Conservation (phyloP, 306 rosid genomes). For the Quercus berberidifolia region DNA sequence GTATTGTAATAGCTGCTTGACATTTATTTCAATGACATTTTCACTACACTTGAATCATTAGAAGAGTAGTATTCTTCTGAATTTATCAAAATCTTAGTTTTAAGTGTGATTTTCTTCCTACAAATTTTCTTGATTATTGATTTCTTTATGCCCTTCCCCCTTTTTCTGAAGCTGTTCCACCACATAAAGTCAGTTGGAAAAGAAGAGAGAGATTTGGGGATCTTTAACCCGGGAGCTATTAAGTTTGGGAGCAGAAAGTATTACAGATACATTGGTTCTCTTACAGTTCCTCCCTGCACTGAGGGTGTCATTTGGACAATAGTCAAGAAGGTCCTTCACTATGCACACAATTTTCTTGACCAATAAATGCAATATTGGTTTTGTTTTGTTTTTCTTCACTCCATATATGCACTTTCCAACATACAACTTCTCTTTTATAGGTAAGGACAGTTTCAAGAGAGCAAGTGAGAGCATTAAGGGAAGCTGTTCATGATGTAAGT, state of each 20-base stretch:
- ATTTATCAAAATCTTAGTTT: not conserved
- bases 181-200: slow-evolving; percentile 32
- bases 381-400: not conserved
- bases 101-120: not conserved
- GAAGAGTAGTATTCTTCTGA: not conserved
- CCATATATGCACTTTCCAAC: not conserved
- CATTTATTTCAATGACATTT: too few relatives aligned
- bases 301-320: slow-evolving; percentile 82
- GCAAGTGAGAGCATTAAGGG: slow-evolving; percentile 49
- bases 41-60: not conserved
- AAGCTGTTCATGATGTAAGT: slow-evolving; percentile 60
- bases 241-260: slow-evolving; percentile 57
- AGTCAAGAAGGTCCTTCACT: slow-evolving; percentile 42
- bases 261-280: slow-evolving; percentile 77
- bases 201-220: slow-evolving; percentile 51
- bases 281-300: slow-evolving; percentile 74
- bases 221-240: slow-evolving; percentile 42
- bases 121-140: not conserved
- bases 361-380: too few relatives aligned
- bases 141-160: not conserved
- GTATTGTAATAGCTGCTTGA: too few relatives aligned
- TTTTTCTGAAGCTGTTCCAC: slow-evolving; percentile 36
- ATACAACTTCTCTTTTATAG: slow-evolving; percentile 22
- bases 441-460: slow-evolving; percentile 61
- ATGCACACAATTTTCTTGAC: not conserved